These are phyloP conservation scores for Aurifilum marmelostoma DNA, from an alignment of 2,329 filamentous ascomycete species.

Conservation along the genomic window DNA sequence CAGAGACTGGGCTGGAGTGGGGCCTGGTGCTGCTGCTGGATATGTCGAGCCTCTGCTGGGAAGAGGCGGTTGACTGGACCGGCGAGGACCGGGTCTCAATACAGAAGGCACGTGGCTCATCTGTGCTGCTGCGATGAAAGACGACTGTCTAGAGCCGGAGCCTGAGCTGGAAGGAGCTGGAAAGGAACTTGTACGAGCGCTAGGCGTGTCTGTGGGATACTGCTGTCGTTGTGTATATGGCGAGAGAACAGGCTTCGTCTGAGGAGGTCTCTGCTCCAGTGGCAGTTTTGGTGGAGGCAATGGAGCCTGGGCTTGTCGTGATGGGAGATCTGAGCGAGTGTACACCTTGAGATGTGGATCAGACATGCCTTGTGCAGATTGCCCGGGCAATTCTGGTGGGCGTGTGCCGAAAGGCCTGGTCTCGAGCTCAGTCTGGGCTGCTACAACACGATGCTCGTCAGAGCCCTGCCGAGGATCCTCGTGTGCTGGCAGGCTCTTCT, in stretches of 20 bases:
- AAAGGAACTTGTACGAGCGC: neutral
- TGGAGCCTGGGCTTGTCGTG: constrained; percentile 31
- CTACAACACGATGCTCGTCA: constrained; percentile 8
- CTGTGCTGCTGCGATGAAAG: neutral
- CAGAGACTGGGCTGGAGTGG: neutral
- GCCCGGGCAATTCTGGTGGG: neutral
- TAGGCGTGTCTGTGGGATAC: neutral
- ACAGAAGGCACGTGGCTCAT: constrained; percentile 17
- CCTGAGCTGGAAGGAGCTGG: constrained; percentile 16
- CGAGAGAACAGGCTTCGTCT: neutral
- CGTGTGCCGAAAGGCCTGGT: constrained; percentile 12
- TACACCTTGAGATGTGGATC: constrained; percentile 27
- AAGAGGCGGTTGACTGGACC: constrained; percentile 10
- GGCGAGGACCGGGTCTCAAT: constrained; percentile 27
- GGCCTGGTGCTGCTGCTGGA: neutral
- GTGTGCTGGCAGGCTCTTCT: neutral
- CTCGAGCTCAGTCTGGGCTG: constrained; percentile 20
- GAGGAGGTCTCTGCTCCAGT: constrained; percentile 10
- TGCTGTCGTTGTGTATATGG: neutral
- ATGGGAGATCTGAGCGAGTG: constrained; percentile 33
- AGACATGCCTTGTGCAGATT: constrained; percentile 6
- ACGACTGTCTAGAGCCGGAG: neutral
- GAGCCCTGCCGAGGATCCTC: constrained; percentile 24
- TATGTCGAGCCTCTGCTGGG: neutral
- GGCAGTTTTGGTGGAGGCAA: constrained; percentile 32